Conservation (phyloP, 495 filamentous ascomycete genomes). For the Hypoxylon rickii region DNA sequence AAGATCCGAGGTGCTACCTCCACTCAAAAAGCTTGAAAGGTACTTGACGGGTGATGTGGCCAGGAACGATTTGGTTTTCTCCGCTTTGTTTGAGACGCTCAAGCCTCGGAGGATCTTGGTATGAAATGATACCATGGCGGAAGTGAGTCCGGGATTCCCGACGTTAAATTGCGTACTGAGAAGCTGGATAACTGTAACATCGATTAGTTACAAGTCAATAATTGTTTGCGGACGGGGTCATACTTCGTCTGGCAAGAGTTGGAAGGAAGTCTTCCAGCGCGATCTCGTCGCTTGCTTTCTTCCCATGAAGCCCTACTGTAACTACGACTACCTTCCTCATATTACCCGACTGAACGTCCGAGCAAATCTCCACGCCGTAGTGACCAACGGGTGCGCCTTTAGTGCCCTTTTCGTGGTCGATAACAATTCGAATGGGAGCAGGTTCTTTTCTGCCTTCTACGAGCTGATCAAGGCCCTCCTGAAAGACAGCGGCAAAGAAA, state of each 20-base stretch:
- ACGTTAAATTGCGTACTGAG: conserved; percentile 71
- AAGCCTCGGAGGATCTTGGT: conserved; percentile 76
- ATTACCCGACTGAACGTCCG: conserved; percentile 53
- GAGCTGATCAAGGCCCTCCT: conserved; percentile 62
- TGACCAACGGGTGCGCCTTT: conserved; percentile 65
- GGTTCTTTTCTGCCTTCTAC: conserved; percentile 61
- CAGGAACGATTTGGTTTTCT: conserved; percentile 66
- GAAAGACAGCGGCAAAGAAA: conserved; percentile 75
- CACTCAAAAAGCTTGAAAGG: conserved; percentile 78
- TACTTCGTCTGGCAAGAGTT: conserved; percentile 70
- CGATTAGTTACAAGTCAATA: conserved; percentile 16
- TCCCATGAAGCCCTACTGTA: conserved; percentile 65
- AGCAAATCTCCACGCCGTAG: conserved; percentile 68
- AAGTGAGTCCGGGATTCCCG: conserved; percentile 67
- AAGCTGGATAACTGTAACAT: conserved; percentile 61
- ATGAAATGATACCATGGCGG: conserved; percentile 66
- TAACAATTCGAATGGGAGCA: conserved; percentile 62
- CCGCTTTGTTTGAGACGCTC: conserved; percentile 62
- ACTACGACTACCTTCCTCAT: conserved; percentile 56
- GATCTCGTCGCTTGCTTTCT: conserved; percentile 68
- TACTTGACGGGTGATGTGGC: conserved; percentile 88
- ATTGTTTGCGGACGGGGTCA: conserved; percentile 30
- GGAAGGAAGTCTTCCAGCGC: conserved; percentile 68
- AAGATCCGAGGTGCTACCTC: conserved; percentile 43
- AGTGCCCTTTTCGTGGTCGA: conserved; percentile 63